Conservation (phyloP, 495 filamentous ascomycete species). For the Aspergillus ellipticus region DNA sequence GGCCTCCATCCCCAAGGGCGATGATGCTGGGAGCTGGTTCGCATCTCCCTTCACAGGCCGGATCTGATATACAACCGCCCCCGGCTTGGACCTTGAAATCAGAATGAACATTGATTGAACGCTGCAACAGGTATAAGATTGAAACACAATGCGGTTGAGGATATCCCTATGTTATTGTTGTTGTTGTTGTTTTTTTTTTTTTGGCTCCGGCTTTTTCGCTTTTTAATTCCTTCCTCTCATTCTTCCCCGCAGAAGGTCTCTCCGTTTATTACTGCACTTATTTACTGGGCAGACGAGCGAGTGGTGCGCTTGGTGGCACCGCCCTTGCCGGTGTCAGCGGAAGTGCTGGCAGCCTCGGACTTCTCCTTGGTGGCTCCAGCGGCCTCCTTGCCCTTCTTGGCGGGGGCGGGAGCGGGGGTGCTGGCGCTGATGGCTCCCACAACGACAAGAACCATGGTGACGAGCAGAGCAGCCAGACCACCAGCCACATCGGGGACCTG, state of each 20-base stretch:
- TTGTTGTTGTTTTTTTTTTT: background rate
- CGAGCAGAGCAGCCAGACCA: constrained; percentile 63
- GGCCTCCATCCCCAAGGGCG: background rate
- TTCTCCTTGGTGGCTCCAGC: constrained; percentile 76
- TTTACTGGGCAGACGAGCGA: constrained; percentile 52
- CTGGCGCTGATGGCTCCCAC: constrained; percentile 53
- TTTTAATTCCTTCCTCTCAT: constrained; percentile 2
- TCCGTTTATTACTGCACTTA: background rate
- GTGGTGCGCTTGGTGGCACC: constrained; percentile 64
- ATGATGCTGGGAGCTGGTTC: background rate
- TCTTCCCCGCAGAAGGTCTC: background rate
- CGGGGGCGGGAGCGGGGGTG: constrained; percentile 52
- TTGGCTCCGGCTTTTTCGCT: background rate
- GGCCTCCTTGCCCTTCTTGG: constrained; percentile 68
- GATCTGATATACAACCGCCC: background rate
- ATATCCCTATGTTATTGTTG: background rate
- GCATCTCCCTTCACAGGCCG: background rate
- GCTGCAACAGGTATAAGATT: constrained; percentile 13
- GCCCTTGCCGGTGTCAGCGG: constrained; percentile 62
- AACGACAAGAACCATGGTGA: constrained; percentile 66
- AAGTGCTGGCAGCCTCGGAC: constrained; percentile 62
- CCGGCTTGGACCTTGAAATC: background rate
- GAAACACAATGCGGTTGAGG: constrained; percentile 3
- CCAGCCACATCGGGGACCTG: constrained; percentile 88
- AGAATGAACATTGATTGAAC: constrained; percentile 10